Evolutionary conservation across 805 yeast genomes (phyloP).

Genomic region (Clavispora fructus): DNA sequence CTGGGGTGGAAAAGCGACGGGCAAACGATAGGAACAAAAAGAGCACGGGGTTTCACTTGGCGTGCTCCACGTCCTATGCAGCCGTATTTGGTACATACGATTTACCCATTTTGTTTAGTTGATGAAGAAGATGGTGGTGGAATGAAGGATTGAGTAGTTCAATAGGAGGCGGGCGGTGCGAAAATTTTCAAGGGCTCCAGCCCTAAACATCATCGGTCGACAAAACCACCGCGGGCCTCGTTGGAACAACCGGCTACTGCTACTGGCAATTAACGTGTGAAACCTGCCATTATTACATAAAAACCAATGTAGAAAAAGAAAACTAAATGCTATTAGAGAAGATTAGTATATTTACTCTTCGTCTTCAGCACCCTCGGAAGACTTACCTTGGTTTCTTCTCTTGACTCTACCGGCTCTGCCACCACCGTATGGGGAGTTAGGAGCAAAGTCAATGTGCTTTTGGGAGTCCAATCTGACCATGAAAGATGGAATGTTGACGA

Average conservation of each 20-base stretch:
- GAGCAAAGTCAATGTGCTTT: conserved; percentile 99
- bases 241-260: not conserved
- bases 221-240: not conserved
- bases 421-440: conserved; percentile 99
- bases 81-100: conserved; percentile 17
- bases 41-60: not conserved
- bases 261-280: not conserved
- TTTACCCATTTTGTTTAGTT: conserved; percentile 25
- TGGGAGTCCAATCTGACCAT: conserved; percentile 99
- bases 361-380: conserved; percentile 51
- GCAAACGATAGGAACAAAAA: not conserved
- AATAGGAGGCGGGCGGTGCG: conserved; percentile 5
- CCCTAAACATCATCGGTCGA: conserved; percentile 2
- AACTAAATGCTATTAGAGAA: conserved; percentile 15
- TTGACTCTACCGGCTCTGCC: conserved; percentile 99
- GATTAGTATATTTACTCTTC: conserved; percentile 51
- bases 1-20: not conserved
- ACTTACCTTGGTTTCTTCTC: conserved; percentile 77
- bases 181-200: conserved; percentile 13
- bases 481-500: conserved; percentile 98
- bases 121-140: conserved; percentile 10
- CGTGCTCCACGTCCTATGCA: not conserved
- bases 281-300: conserved; percentile 1
- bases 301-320: conserved; percentile 9
- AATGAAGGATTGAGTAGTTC: conserved; percentile 3